Percentiles rank a stretch among this genome's conserved stretches.
Conservation (phyloP, 306 rosid genomes). For the Cicer chorassanicum region DNA sequence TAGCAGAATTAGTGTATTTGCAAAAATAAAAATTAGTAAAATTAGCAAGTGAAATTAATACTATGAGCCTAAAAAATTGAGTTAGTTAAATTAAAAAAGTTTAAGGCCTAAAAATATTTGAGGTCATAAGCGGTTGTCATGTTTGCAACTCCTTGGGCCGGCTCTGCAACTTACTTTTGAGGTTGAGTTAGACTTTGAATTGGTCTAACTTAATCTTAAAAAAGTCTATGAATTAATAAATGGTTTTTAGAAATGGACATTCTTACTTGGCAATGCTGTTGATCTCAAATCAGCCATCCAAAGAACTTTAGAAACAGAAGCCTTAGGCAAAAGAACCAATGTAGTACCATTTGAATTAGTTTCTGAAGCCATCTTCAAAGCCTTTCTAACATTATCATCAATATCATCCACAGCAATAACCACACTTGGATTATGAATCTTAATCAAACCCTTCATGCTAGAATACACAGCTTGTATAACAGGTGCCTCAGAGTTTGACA, state of each 20-base stretch:
- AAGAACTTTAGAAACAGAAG: conserved; percentile 75
- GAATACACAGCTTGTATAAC: conserved; percentile 79
- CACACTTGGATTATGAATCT: conserved; percentile 85
- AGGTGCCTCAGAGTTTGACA: conserved; percentile 82
- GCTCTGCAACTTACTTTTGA: too few species aligned
- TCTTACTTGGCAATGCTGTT: conserved; percentile 85
- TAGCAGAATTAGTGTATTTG: too few species aligned
- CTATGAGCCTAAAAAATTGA: too few species aligned
- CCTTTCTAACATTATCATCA: conserved; percentile 77
- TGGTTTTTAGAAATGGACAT: neutral
- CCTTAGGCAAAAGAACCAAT: conserved; percentile 72
- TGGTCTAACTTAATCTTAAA: too few species aligned
- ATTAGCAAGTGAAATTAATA: too few species aligned
- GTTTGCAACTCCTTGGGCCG: too few species aligned
- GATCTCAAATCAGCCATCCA: conserved; percentile 97
- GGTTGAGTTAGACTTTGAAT: too few species aligned
- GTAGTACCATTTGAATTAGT: conserved; percentile 60
- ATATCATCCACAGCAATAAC: conserved; percentile 74
- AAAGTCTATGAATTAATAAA: neutral
- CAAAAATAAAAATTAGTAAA: too few species aligned
- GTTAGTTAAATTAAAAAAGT: too few species aligned
- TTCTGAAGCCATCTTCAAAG: conserved; percentile 87
- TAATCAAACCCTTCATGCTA: conserved; percentile 91
- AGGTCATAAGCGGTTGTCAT: too few species aligned
- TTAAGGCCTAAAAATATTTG: too few species aligned